These are phyloP conservation scores for Rhododendron griersonianum DNA, from an alignment of 148 eudicot genomes.

Conservation along the genomic window DNA sequence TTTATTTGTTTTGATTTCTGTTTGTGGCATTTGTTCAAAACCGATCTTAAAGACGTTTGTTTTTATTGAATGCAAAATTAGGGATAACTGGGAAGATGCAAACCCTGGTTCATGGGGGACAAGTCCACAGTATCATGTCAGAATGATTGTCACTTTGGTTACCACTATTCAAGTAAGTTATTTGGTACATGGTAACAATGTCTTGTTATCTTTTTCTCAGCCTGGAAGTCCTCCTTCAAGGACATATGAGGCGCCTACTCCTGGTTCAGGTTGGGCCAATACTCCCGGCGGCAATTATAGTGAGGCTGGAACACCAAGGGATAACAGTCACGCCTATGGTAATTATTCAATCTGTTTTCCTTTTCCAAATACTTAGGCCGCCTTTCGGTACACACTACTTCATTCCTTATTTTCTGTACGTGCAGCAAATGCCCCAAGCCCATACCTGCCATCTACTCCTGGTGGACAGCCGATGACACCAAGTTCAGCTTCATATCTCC, in stretches of 20 bases:
- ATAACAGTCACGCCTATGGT: constrained; percentile 79
- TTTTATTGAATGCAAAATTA: no score
- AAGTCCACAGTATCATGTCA: no score
- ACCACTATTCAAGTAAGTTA: background rate
- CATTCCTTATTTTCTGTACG: no score
- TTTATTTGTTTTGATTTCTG: background rate
- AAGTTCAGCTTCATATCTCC: constrained; percentile 72
- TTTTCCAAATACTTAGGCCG: background rate
- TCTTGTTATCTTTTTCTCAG: constrained; percentile 29
- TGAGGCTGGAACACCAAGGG: constrained; percentile 93
- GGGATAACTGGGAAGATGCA: no score
- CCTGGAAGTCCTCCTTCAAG: constrained; percentile 89
- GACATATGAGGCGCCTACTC: constrained; percentile 92
- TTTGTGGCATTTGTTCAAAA: background rate
- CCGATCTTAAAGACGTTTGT: background rate
- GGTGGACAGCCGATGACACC: constrained; percentile 94
- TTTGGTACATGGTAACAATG: constrained; percentile 7
- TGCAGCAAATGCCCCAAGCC: constrained; percentile 99
- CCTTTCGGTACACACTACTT: background rate
- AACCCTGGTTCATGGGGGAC: no score
- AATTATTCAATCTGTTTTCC: background rate
- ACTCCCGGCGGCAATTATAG: constrained; percentile 69
- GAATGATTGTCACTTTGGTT: background rate
- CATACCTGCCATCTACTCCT: constrained; percentile 96
- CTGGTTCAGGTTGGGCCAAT: constrained; percentile 83